Evolutionary conservation across 1,284 basidiomycete species (phyloP).

Genomic region (Hemileia vastatrix): DNA sequence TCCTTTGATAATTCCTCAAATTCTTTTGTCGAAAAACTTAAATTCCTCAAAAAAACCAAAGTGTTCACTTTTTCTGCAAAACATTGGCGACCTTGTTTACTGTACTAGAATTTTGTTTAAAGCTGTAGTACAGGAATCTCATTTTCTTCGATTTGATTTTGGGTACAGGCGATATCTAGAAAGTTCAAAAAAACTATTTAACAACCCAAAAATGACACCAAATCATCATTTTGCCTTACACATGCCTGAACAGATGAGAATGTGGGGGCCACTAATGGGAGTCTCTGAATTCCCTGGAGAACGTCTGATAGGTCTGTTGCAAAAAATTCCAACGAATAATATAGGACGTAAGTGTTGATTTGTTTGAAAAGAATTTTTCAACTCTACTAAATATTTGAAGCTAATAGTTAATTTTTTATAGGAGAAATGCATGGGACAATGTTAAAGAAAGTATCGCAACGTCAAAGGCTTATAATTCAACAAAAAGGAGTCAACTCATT

Average conservation of each 20-base stretch:
- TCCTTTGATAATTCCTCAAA: background rate
- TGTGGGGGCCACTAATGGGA: background rate
- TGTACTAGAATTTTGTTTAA: background rate
- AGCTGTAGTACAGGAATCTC: no score
- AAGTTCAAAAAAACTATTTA: background rate
- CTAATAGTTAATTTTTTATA: no score
- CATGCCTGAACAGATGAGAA: background rate
- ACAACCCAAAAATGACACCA: background rate
- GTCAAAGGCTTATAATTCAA: no score
- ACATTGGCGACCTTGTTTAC: background rate
- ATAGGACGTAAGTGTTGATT: background rate
- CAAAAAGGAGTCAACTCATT: no score
- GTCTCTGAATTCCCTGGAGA: constrained; percentile 24
- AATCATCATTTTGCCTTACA: constrained; percentile 5
- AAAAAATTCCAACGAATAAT: constrained; percentile 18
- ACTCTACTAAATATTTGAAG: no score
- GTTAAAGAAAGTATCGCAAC: no score
- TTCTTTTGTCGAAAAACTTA: background rate
- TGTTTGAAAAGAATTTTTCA: background rate
- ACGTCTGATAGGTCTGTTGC: constrained; percentile 21
- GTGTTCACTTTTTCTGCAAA: background rate
- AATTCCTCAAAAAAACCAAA: background rate
- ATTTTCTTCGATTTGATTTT: background rate
- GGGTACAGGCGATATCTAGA: background rate
- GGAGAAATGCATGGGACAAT: no score